Conservation (phyloP, 2,329 filamentous ascomycete species). For the Purpureocillium takamizusanense region DNA sequence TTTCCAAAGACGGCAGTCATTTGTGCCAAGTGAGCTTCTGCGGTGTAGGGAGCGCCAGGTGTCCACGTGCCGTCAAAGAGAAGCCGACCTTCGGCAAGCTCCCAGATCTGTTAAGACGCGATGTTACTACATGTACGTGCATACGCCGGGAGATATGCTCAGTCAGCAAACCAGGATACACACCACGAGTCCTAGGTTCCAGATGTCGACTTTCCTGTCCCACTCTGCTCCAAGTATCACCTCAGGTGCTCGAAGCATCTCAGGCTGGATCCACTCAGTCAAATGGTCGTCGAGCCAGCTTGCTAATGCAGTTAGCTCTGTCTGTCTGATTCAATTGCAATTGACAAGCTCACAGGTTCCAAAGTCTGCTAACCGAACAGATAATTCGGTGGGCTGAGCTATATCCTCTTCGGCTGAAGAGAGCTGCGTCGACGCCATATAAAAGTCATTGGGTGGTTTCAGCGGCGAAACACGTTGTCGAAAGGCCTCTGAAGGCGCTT, state of each 20-base stretch:
- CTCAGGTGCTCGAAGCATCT: conserved; percentile 14
- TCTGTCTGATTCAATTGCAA: not conserved
- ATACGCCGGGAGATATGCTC: not conserved
- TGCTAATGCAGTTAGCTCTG: conserved; percentile 4
- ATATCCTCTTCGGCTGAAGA: conserved; percentile 10
- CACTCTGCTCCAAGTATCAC: conserved; percentile 15
- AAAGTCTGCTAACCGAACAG: conserved; percentile 12
- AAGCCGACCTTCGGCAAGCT: conserved; percentile 11
- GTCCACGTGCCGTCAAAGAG: conserved; percentile 14
- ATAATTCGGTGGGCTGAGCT: conserved; percentile 2
- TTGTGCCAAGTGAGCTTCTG: conserved; percentile 16
- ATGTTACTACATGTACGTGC: not conserved
- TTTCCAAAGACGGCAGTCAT: conserved; percentile 11
- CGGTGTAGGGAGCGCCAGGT: conserved; percentile 8
- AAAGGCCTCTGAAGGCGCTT: conserved; percentile 10
- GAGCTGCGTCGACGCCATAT: conserved; percentile 8
- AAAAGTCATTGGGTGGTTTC: conserved; percentile 6
- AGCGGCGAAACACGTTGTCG: not conserved
- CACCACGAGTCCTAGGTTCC: conserved; percentile 12
- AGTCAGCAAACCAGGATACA: not conserved
- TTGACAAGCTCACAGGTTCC: conserved; percentile 8
- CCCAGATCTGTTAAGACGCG: conserved; percentile 10
- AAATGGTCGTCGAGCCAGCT: conserved; percentile 15
- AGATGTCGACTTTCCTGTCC: conserved; percentile 15
- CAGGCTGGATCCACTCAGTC: conserved; percentile 16